These are phyloP conservation scores for Warburgia ugandensis DNA, from an alignment of 164 flowering plant genomes.

Conservation along the genomic window DNA sequence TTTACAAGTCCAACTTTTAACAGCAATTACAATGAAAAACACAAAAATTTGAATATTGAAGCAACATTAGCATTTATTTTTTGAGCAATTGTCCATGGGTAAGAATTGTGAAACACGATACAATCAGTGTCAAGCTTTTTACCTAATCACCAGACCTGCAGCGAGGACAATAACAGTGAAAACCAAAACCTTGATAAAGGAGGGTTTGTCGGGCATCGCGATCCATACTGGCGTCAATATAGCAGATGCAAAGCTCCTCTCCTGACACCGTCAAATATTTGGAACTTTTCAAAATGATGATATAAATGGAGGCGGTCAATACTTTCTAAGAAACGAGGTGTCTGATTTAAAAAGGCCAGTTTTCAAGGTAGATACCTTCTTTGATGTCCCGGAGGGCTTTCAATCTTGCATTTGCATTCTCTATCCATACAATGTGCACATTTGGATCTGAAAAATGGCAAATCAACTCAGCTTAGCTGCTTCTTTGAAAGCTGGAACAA, in stretches of 20 bases:
- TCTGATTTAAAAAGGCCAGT: neutral
- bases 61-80: too few species aligned
- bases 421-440: constrained; percentile 77
- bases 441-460: constrained; percentile 64
- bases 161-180: constrained; percentile 52
- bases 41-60: too few species aligned
- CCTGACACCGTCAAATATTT: constrained; percentile 32
- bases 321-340: neutral
- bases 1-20: too few species aligned
- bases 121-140: too few species aligned
- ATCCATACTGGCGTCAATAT: constrained; percentile 84
- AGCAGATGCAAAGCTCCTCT: constrained; percentile 89
- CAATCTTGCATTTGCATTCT: constrained; percentile 64
- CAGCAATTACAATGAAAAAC: too few species aligned
- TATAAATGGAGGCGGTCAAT: neutral
- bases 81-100: too few species aligned
- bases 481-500: neutral
- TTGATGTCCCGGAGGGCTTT: constrained; percentile 78
- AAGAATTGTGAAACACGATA: too few species aligned
- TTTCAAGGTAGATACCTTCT: constrained; percentile 42
- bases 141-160: constrained; percentile 59
- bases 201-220: constrained; percentile 53
- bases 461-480: neutral
- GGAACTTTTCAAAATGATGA: too few species aligned
- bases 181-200: constrained; percentile 61